Conservation (phyloP, 2,329 filamentous ascomycete species). For the Alternaria dauci region DNA sequence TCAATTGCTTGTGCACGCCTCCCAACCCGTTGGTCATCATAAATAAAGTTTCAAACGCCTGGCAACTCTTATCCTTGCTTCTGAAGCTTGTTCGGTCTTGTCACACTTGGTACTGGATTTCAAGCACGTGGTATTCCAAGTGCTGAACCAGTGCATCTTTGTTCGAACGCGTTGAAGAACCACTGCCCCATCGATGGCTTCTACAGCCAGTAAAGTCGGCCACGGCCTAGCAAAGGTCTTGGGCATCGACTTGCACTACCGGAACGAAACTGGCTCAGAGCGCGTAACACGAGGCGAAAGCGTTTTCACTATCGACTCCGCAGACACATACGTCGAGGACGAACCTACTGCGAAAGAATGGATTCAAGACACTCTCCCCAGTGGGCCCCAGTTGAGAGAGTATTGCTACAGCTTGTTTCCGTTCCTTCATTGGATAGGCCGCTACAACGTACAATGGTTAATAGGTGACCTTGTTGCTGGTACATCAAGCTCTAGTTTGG, state of each 20-base stretch:
- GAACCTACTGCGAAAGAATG: conserved; percentile 80
- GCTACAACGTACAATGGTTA: conserved; percentile 91
- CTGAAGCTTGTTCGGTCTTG: conserved; percentile 39
- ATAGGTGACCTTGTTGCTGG: conserved; percentile 88
- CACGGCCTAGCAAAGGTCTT: conserved; percentile 79
- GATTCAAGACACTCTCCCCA: conserved; percentile 71
- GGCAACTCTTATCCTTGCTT: conserved; percentile 33
- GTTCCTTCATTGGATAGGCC: conserved; percentile 85
- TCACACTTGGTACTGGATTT: conserved; percentile 17
- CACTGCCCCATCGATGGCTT: conserved; percentile 33
- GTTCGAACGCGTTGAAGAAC: conserved; percentile 3
- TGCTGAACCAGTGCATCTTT: conserved; percentile 16
- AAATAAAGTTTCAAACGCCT: conserved; percentile 41
- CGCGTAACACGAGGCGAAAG: conserved; percentile 80
- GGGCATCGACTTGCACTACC: conserved; percentile 80
- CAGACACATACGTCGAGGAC: conserved; percentile 81
- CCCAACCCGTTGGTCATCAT: conserved; percentile 18
- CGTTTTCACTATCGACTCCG: conserved; percentile 74
- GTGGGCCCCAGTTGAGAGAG: conserved; percentile 58
- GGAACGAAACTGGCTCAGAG: conserved; percentile 66
- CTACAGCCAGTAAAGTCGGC: conserved; percentile 66
- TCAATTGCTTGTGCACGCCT: conserved; percentile 17
- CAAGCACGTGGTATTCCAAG: conserved; percentile 23
- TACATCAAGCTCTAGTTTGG: conserved; percentile 51
- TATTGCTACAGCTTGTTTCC: conserved; percentile 83